phyloP scores from a whole-genome alignment of 2,329 filamentous ascomycete species.

The Epichloe uncinata region DNA sequence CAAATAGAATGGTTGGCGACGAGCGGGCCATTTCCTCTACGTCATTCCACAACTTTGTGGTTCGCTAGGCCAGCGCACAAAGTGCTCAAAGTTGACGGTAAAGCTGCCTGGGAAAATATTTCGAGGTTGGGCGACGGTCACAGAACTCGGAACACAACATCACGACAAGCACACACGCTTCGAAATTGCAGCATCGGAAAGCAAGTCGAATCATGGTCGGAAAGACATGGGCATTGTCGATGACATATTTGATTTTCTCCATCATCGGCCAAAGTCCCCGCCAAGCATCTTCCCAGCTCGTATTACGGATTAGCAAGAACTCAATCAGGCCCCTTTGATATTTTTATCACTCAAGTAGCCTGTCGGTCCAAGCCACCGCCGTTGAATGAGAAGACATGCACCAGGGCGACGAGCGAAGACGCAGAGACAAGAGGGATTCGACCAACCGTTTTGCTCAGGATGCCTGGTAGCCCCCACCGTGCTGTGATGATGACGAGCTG shows the following conservation, averaged over 20 bases:
- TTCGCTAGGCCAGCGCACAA: neutral
- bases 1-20: constrained; percentile 1
- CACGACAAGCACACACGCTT: neutral
- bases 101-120: neutral
- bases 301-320: neutral
- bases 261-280: neutral
- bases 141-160: neutral
- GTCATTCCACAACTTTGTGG: neutral
- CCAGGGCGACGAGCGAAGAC: too few relatives aligned
- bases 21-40: neutral
- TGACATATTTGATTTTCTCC: neutral
- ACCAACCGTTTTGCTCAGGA: neutral
- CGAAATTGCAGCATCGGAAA: neutral
- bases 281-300: neutral
- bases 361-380: neutral
- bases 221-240: neutral
- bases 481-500: neutral
- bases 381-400: neutral
- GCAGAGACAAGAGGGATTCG: too few relatives aligned
- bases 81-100: neutral
- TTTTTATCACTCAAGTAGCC: neutral
- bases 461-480: neutral
- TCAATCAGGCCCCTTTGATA: neutral
- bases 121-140: neutral
- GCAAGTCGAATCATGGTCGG: neutral